phyloP scores from a whole-genome alignment of 2,329 filamentous ascomycete species.

The Talaromyces verruculosus region DNA sequence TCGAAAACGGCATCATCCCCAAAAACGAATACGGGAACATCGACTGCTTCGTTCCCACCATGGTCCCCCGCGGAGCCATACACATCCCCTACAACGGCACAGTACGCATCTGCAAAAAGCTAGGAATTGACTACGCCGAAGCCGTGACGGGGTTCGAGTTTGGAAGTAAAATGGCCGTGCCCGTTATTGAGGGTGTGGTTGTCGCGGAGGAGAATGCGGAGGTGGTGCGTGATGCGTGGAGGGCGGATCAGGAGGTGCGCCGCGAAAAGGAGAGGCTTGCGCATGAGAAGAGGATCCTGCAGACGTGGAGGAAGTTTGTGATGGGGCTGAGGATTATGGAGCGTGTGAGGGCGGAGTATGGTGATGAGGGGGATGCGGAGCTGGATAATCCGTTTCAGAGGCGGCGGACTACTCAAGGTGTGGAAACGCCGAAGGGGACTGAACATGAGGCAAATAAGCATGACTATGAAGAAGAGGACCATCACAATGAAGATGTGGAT shows the following conservation, averaged over 20 bases:
- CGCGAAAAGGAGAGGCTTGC: slow-evolving; percentile 80
- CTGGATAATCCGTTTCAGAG: slow-evolving; percentile 38
- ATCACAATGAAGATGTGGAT: slow-evolving; percentile 22
- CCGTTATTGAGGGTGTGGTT: slow-evolving; percentile 86
- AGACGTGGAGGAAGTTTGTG: slow-evolving; percentile 81
- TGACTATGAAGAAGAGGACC: slow-evolving; percentile 20
- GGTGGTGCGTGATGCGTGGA: slow-evolving; percentile 73
- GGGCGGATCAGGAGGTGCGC: slow-evolving; percentile 72
- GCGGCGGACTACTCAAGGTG: slow-evolving; percentile 22
- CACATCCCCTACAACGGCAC: slow-evolving; percentile 80
- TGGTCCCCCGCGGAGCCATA: slow-evolving; percentile 81
- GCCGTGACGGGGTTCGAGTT: slow-evolving; percentile 97
- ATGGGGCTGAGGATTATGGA: slow-evolving; percentile 81
- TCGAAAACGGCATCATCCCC: slow-evolving; percentile 79
- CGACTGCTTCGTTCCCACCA: slow-evolving; percentile 88
- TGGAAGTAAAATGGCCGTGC: slow-evolving; percentile 88
- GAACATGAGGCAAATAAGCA: slow-evolving; percentile 19
- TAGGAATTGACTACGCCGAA: slow-evolving; percentile 87
- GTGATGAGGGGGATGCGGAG: slow-evolving; percentile 44
- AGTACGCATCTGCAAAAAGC: slow-evolving; percentile 75
- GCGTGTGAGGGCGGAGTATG: slow-evolving; percentile 74
- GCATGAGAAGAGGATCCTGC: slow-evolving; percentile 69
- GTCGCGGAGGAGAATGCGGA: slow-evolving; percentile 78
- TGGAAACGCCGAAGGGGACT: background rate
- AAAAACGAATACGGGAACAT: slow-evolving; percentile 97